phyloP scores from a whole-genome alignment of 225 moss, liverwort and hornwort genomes.

The Bryoerythrophyllum caledonicum region DNA sequence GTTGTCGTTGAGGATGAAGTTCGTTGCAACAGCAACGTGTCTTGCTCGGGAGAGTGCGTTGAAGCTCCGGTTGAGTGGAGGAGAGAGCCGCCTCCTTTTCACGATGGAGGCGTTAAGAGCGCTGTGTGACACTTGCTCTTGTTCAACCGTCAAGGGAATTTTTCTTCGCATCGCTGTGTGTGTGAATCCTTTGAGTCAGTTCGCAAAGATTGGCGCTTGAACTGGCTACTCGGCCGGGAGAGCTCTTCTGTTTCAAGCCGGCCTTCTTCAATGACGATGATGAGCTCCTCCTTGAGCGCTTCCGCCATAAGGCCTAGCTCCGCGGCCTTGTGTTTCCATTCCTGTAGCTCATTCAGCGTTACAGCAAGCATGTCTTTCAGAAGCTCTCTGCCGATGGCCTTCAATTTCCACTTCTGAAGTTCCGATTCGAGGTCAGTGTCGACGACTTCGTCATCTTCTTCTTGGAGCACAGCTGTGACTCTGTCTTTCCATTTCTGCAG shows the following conservation, averaged over 20 bases:
- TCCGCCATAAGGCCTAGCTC: conserved; percentile 32
- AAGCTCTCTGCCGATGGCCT: conserved; percentile 35
- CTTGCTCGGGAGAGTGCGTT: conserved; percentile 31
- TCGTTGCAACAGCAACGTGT: conserved; percentile 44
- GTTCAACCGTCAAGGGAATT: conserved; percentile 29
- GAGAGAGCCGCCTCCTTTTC: conserved; percentile 23
- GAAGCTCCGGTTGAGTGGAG: conserved; percentile 23
- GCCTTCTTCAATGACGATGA: conserved; percentile 43
- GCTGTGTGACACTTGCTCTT: conserved; percentile 21
- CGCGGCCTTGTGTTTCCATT: conserved; percentile 47
- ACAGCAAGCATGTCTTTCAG: conserved; percentile 28
- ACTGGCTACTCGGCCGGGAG: conserved; percentile 17
- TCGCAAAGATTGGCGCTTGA: conserved; percentile 18
- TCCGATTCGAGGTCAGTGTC: conserved; percentile 11
- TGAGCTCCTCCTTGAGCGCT: conserved; percentile 49
- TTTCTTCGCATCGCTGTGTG: conserved; percentile 30
- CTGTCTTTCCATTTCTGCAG: conserved; percentile 38
- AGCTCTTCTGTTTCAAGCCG: conserved; percentile 45
- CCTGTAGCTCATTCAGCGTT: conserved; percentile 34
- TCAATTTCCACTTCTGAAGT: conserved; percentile 37
- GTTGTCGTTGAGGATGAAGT: conserved; percentile 16
- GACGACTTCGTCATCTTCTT: conserved; percentile 8
- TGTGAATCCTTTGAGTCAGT: conserved; percentile 26
- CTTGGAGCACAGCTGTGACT: conserved; percentile 16
- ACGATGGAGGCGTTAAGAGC: conserved; percentile 21